phyloP scores from a whole-genome alignment of 169 alveolate genomes.

The Toxoplasma gondii region DNA sequence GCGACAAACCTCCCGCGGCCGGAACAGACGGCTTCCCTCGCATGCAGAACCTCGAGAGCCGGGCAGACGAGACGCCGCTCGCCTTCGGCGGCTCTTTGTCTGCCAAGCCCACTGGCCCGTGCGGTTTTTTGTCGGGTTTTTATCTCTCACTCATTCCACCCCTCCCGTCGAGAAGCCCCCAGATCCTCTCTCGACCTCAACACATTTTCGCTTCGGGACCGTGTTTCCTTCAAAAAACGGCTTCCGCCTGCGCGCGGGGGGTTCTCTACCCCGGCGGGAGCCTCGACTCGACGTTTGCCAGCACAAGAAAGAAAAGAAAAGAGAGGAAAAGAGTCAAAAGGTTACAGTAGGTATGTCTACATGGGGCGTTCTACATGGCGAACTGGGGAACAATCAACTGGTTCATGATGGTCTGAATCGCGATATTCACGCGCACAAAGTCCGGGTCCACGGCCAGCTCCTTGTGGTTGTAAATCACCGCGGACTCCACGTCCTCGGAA shows the following conservation, averaged over 20 bases:
- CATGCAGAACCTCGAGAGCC: no score
- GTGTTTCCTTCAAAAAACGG: neutral
- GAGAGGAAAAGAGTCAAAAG: neutral
- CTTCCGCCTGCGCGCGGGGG: neutral
- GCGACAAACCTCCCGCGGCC: no score
- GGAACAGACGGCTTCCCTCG: no score
- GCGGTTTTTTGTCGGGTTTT: neutral
- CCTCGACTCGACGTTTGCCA: neutral
- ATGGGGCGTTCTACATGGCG: neutral
- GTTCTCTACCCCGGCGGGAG: neutral
- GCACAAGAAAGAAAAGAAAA: neutral
- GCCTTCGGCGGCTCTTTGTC: no score
- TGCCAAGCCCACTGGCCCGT: no score
- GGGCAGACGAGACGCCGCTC: no score
- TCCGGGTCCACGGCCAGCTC: slow-evolving; percentile 72
- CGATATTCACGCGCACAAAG: slow-evolving; percentile 73
- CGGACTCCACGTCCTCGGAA: slow-evolving; percentile 77
- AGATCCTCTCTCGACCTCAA: neutral
- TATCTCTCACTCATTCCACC: neutral
- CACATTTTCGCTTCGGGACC: neutral
- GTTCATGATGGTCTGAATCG: slow-evolving; percentile 69
- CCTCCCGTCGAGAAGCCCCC: neutral
- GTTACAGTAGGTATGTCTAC: neutral
- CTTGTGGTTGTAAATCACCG: slow-evolving; percentile 72
- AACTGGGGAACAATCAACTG: slow-evolving; percentile 53